These are phyloP conservation scores for Alliaria petiolata DNA, from an alignment of 345 rosid species.

Conservation along the genomic window DNA sequence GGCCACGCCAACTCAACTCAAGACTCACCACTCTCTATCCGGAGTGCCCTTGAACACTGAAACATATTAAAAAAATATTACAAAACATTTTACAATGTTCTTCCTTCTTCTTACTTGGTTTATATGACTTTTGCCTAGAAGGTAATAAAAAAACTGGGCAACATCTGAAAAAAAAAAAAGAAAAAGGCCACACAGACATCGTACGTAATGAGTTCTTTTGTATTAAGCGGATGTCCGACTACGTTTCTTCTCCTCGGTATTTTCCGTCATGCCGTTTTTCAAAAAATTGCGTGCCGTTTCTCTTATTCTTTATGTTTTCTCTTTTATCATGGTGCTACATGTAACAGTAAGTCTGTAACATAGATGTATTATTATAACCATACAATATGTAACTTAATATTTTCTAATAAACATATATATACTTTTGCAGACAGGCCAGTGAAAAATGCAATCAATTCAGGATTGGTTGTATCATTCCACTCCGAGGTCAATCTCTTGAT, in stretches of 20 bases:
- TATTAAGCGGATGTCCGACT: slow-evolving; percentile 18
- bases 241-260: background rate
- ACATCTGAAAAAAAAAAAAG: background rate
- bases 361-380: background rate
- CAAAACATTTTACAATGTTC: slow-evolving; percentile 22
- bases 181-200: background rate
- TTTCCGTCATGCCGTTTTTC: background rate
- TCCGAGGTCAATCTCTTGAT: no score
- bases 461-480: no score
- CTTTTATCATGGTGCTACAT: background rate
- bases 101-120: slow-evolving; percentile 22
- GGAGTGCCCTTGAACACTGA: slow-evolving; percentile 65
- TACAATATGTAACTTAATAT: background rate
- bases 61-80: no score
- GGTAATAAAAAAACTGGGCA: slow-evolving; percentile 15
- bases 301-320: background rate
- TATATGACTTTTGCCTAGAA: slow-evolving; percentile 28
- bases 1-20: slow-evolving; percentile 35
- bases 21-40: slow-evolving; percentile 52
- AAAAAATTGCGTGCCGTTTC: background rate
- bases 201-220: slow-evolving; percentile 20
- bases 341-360: background rate
- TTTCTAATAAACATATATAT: background rate
- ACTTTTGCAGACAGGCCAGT: no score
- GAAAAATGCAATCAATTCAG: no score